These are phyloP conservation scores for Penicillium parvum DNA, from an alignment of 495 filamentous ascomycete species.

Conservation along the genomic window DNA sequence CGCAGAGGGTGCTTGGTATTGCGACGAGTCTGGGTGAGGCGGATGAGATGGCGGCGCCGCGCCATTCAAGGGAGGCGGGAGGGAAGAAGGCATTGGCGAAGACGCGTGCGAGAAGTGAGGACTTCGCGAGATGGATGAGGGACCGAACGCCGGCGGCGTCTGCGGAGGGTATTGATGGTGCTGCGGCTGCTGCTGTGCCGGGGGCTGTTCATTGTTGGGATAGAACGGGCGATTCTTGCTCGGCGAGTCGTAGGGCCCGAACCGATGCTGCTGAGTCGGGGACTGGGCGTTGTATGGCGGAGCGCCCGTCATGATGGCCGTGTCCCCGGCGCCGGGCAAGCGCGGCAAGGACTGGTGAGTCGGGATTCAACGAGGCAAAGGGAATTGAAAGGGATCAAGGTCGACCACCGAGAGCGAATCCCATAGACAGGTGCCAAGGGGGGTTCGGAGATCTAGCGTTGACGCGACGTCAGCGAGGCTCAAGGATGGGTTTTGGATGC, in stretches of 20 bases:
- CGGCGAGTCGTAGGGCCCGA: slow-evolving; percentile 38
- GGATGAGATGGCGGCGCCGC: slow-evolving; percentile 45
- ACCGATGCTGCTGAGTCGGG: slow-evolving; percentile 40
- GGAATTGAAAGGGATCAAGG: slow-evolving; percentile 17
- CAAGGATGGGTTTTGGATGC: slow-evolving; percentile 12
- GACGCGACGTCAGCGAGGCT: slow-evolving; percentile 28
- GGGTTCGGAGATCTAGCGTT: slow-evolving; percentile 19
- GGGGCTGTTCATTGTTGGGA: slow-evolving; percentile 51
- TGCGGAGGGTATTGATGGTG: slow-evolving; percentile 48
- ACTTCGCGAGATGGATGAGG: slow-evolving; percentile 52
- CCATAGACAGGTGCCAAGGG: slow-evolving; percentile 27
- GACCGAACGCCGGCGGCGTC: slow-evolving; percentile 48
- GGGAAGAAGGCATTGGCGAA: slow-evolving; percentile 46
- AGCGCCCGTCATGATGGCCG: slow-evolving; percentile 47
- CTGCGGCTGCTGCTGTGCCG: slow-evolving; percentile 13
- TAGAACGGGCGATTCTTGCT: slow-evolving; percentile 48
- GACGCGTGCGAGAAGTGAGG: slow-evolving; percentile 49
- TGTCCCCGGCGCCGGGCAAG: slow-evolving; percentile 28
- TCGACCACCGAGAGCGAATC: slow-evolving; percentile 7
- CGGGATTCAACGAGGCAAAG: slow-evolving; percentile 4
- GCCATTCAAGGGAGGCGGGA: slow-evolving; percentile 48
- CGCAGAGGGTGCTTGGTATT: slow-evolving; percentile 41
- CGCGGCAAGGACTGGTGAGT: slow-evolving; percentile 12
- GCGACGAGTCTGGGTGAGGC: slow-evolving; percentile 38
- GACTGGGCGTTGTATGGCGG: slow-evolving; percentile 45